These are phyloP conservation scores for Trichoderma endophyticum DNA, from an alignment of 2,329 filamentous ascomycete genomes.

Conservation along the genomic window DNA sequence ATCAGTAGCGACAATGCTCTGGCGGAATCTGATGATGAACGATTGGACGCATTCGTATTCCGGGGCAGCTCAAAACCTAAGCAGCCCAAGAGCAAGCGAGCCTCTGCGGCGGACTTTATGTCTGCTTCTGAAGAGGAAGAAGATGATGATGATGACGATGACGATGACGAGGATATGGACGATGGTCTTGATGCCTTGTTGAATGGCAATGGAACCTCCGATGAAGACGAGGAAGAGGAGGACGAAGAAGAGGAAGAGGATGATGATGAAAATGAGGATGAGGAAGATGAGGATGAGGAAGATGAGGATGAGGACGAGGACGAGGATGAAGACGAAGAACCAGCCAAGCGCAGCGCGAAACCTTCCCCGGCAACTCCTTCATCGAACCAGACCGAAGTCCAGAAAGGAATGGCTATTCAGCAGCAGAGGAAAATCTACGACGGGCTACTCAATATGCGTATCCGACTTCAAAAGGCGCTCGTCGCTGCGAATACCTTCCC, in stretches of 20 bases:
- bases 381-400: slow-evolving; percentile 55
- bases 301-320: neutral
- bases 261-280: slow-evolving; percentile 25
- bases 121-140: slow-evolving; percentile 43
- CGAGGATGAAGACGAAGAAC: slow-evolving; percentile 21
- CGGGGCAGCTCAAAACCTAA: slow-evolving; percentile 55
- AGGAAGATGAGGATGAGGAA: slow-evolving; percentile 32
- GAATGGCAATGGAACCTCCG: slow-evolving; percentile 32
- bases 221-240: slow-evolving; percentile 35
- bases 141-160: slow-evolving; percentile 40
- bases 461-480: slow-evolving; percentile 88
- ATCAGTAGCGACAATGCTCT: slow-evolving; percentile 69
- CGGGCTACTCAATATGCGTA: slow-evolving; percentile 81
- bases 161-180: slow-evolving; percentile 38
- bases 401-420: slow-evolving; percentile 84
- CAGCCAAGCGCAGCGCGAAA: slow-evolving; percentile 31
- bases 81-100: slow-evolving; percentile 37
- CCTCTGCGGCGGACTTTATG: slow-evolving; percentile 58
- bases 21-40: slow-evolving; percentile 79
- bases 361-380: slow-evolving; percentile 32
- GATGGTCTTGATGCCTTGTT: slow-evolving; percentile 36
- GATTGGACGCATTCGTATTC: slow-evolving; percentile 70
- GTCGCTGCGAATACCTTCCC: slow-evolving; percentile 75
- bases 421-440: slow-evolving; percentile 84
- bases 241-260: slow-evolving; percentile 37